phyloP scores from a whole-genome alignment of 345 rosid species.

The Citrus maxima region DNA sequence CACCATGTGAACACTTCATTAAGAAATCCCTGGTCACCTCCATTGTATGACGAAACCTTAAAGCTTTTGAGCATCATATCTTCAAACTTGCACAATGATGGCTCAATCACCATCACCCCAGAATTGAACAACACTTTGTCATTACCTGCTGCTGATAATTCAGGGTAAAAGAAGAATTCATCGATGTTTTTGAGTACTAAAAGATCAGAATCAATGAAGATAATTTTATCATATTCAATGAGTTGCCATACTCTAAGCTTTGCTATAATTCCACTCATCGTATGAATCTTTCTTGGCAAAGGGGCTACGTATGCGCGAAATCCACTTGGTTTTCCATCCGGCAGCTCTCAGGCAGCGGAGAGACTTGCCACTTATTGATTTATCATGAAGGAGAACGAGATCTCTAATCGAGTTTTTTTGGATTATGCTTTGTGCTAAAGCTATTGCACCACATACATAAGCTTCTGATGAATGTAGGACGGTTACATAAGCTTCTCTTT shows the following conservation, averaged over 20 bases:
- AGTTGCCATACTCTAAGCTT: slow-evolving; percentile 77
- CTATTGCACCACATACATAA: no score
- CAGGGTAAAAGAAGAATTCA: slow-evolving; percentile 53
- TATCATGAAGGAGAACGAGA: no score
- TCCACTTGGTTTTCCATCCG: slow-evolving; percentile 55
- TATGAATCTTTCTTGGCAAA: slow-evolving; percentile 47
- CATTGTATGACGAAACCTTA: slow-evolving; percentile 56
- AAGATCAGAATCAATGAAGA: slow-evolving; percentile 76
- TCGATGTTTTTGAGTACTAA: slow-evolving; percentile 54
- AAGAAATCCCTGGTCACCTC: slow-evolving; percentile 88
- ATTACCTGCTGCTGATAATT: slow-evolving; percentile 60
- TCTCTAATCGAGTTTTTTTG: no score
- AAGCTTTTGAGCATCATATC: slow-evolving; percentile 42
- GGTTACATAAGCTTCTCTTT: neutral
- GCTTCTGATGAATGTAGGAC: no score
- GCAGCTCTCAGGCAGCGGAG: slow-evolving; percentile 45
- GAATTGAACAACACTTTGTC: slow-evolving; percentile 56
- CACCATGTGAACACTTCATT: slow-evolving; percentile 71
- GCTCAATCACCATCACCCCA: slow-evolving; percentile 85
- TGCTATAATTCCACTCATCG: slow-evolving; percentile 94
- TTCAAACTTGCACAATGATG: slow-evolving; percentile 67
- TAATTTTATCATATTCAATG: slow-evolving; percentile 48
- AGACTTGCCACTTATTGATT: slow-evolving; percentile 36
- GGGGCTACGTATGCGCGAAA: slow-evolving; percentile 62
- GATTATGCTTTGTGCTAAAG: no score